Evolutionary conservation across 2,329 filamentous ascomycete genomes (phyloP), one percentile per base, ranked within the genome.

Genomic region (Colletotrichum lupini): DNA sequence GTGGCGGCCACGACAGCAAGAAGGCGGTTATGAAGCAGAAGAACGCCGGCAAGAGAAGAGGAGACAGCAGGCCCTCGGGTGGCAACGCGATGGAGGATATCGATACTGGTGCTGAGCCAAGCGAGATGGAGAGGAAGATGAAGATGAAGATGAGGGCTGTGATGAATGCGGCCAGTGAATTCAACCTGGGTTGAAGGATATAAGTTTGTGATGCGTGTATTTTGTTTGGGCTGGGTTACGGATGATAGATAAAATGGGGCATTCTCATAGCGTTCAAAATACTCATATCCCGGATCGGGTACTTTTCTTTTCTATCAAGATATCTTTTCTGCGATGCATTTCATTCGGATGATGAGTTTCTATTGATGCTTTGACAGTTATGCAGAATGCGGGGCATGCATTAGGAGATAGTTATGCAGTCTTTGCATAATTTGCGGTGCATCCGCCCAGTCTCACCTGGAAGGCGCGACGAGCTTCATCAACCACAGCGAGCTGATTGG

Each of bases 111-210:
- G 81, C 79, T 30, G 81, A 83, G 77, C 82, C 80, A 52, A 84
- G 80, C 67, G 81, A 80, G 88, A 90, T 79, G 88, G 91, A 90
- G 75, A 90, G 86, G 81, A 90, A 87, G 82, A 92, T 90, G 89
- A 84, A 91, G 83, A 89, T 89, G 84, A 92, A 90, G 83, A 90
- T 91, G 80, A 85, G 86, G 82, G 83, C 86, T 72, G 85, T 87
- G 77, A 88, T 88, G 83, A 84, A 86, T 76, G 86, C 85, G 73
- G 89, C 90, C 24, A 87, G 87, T 75, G 92, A 93, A 83, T 93
- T 93, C 78, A 93, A 93, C 79, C 88, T 93, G 79, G 91, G 91
- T 19, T 92, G 55, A 83, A 68, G 67, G 60, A 64, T 69, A 62
- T 19, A 58, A 7, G 9, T 42, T 24, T 7, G 32, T 68, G 42